Evolutionary conservation across 352 stramenopile genomes (phyloP).

Genomic region (Phytophthora pistaciae): DNA sequence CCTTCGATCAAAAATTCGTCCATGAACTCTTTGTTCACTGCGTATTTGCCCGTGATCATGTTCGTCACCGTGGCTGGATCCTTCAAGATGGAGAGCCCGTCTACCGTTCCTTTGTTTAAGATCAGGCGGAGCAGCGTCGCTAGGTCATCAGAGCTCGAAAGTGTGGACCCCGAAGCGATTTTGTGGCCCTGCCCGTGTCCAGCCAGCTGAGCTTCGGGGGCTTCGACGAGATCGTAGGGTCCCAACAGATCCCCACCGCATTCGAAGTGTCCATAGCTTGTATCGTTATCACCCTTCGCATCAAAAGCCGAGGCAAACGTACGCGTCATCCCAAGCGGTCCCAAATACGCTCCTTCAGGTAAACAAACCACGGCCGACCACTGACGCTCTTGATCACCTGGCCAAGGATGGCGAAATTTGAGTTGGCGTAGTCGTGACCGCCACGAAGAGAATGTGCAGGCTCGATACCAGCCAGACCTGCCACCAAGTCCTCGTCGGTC

Average conservation of each 20-base stretch:
- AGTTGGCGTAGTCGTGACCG: neutral
- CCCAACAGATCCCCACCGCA: conserved; percentile 56
- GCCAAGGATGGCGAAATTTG: conserved; percentile 59
- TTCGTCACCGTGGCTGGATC: conserved; percentile 51
- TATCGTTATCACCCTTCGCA: conserved; percentile 34
- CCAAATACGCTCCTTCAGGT: conserved; percentile 59
- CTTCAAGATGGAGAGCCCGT: conserved; percentile 56
- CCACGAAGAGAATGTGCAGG: neutral
- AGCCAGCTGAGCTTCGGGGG: conserved; percentile 43
- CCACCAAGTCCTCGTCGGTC: conserved; percentile 48
- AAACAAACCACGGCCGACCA: conserved; percentile 57
- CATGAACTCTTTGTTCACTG: conserved; percentile 44
- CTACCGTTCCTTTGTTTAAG: conserved; percentile 69
- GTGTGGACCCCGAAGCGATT: conserved; percentile 51
- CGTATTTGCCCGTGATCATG: conserved; percentile 69
- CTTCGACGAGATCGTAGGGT: conserved; percentile 51
- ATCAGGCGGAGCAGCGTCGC: conserved; percentile 63
- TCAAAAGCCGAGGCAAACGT: conserved; percentile 54
- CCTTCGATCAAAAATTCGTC: conserved; percentile 51
- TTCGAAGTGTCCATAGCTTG: conserved; percentile 55
- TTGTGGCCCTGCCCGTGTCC: conserved; percentile 28
- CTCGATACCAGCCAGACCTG: conserved; percentile 2
- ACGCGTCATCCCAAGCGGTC: conserved; percentile 62
- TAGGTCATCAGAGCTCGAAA: conserved; percentile 67
- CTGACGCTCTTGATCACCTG: conserved; percentile 65